These are phyloP conservation scores for Suhomyces wounanorum DNA, from an alignment of 1,139 yeast species.

Conservation along the genomic window DNA sequence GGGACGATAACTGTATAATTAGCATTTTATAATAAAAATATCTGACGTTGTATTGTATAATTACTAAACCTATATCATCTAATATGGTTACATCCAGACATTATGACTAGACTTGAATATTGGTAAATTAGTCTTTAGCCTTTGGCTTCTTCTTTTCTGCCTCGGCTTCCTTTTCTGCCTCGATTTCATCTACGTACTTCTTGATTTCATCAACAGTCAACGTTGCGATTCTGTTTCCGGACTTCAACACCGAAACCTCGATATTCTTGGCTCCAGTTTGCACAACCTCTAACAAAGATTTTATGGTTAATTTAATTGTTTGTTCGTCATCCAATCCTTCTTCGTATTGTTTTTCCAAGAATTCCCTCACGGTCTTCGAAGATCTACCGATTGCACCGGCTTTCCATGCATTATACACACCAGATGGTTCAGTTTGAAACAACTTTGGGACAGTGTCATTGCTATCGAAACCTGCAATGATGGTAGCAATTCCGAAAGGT, in stretches of 20 bases:
- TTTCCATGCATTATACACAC: conserved; percentile 98
- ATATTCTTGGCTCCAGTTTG: conserved; percentile 97
- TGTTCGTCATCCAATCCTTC: conserved; percentile 72
- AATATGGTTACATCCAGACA: not conserved
- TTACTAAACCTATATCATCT: not conserved
- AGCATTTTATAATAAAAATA: not conserved
- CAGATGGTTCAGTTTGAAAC: conserved; percentile 96
- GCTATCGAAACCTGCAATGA: conserved; percentile 93
- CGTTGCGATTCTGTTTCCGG: conserved; percentile 55
- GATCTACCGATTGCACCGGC: conserved; percentile 98
- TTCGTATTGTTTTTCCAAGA: conserved; percentile 86
- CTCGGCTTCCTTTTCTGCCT: conserved; percentile 87
- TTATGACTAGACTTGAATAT: not conserved
- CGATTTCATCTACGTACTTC: conserved; percentile 77
- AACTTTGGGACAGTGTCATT: conserved; percentile 79
- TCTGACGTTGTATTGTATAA: not conserved
- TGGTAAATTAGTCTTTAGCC: conserved; percentile 34
- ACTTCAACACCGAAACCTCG: conserved; percentile 85
- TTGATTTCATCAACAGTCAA: conserved; percentile 75
- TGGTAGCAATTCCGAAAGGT: conserved; percentile 92
- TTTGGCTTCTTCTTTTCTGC: conserved; percentile 80
- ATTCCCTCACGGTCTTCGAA: conserved; percentile 92
- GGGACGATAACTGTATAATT: not conserved
- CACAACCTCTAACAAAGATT: conserved; percentile 89
- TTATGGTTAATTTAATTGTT: conserved; percentile 79